Percentiles rank a stretch among this genome's conserved stretches.
These are phyloP conservation scores for Eremothecium cymbalariae DNA, from an alignment of 1,139 yeast genomes.

Conservation along the genomic window DNA sequence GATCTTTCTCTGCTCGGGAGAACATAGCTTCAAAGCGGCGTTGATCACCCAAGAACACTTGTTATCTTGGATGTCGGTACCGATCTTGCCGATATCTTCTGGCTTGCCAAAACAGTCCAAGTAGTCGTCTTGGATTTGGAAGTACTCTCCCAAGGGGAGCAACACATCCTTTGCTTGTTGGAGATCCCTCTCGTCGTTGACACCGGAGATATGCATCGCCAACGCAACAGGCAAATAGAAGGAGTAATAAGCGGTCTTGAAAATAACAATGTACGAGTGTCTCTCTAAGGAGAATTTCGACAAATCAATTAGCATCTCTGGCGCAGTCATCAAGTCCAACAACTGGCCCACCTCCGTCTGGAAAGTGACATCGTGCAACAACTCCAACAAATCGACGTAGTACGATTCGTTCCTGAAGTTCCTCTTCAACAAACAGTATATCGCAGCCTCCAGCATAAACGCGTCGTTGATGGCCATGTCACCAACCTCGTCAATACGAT, in stretches of 20 bases:
- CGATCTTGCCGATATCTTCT: slow-evolving; percentile 94
- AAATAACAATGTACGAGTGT: slow-evolving; percentile 91
- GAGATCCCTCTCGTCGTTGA: slow-evolving; percentile 60
- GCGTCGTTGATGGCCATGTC: slow-evolving; percentile 96
- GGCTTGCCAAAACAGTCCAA: slow-evolving; percentile 97
- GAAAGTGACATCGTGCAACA: slow-evolving; percentile 91
- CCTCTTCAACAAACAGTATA: slow-evolving; percentile 79
- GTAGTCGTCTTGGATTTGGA: slow-evolving; percentile 97
- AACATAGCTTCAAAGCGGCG: slow-evolving; percentile 75
- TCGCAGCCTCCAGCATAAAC: slow-evolving; percentile 93
- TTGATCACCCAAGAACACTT: slow-evolving; percentile 97
- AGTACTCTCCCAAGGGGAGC: slow-evolving; percentile 94
- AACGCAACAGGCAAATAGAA: slow-evolving; percentile 96
- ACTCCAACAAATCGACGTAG: slow-evolving; percentile 83
- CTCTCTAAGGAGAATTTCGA: slow-evolving; percentile 77
- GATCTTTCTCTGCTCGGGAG: slow-evolving; percentile 70
- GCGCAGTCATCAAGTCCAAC: slow-evolving; percentile 92
- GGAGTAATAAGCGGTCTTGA: slow-evolving; percentile 95
- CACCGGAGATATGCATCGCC: slow-evolving; percentile 90
- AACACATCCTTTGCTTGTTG: slow-evolving; percentile 82
- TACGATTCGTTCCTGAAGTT: slow-evolving; percentile 75
- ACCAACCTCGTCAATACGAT: slow-evolving; percentile 67
- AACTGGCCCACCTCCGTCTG: slow-evolving; percentile 97
- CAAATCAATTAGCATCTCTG: slow-evolving; percentile 88
- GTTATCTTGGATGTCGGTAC: slow-evolving; percentile 97